A percentile compares a stretch with the other conserved stretches of the same genome.
These are phyloP conservation scores for Diaporthe caulivora DNA, from an alignment of 2,329 filamentous ascomycete species.

Conservation along the genomic window DNA sequence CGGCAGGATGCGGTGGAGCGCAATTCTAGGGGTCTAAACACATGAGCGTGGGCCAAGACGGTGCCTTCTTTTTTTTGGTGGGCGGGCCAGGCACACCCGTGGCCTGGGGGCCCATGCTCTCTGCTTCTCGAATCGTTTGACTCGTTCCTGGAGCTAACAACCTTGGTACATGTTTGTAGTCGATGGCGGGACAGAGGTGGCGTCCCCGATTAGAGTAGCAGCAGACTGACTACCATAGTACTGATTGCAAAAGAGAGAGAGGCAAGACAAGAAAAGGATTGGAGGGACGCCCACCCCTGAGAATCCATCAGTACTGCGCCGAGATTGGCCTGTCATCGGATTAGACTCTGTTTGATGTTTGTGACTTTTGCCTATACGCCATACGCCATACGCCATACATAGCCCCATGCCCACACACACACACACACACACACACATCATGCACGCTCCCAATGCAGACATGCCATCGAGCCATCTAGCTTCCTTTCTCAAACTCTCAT, in stretches of 20 bases:
- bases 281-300: background rate
- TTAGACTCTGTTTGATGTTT: constrained; percentile 33
- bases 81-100: background rate
- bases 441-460: background rate
- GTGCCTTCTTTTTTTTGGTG: background rate
- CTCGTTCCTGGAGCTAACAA: constrained; percentile 22
- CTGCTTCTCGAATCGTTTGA: constrained; percentile 15
- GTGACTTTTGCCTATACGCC: constrained; percentile 13
- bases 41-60: background rate
- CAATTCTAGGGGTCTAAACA: constrained; percentile 20
- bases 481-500: constrained; percentile 1
- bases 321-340: constrained; percentile 24
- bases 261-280: constrained; percentile 5
- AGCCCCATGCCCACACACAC: background rate
- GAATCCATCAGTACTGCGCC: constrained; percentile 21
- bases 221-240: too few relatives aligned
- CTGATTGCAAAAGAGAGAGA: too few relatives aligned
- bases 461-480: background rate
- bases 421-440: background rate
- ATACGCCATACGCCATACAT: constrained; percentile 4
- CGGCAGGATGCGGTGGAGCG: constrained; percentile 3
- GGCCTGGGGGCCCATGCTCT: constrained; percentile 12
- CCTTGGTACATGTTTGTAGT: too few relatives aligned
- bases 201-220: background rate
- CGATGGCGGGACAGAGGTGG: too few relatives aligned